Evolutionary conservation across 257 asterid species (phyloP).

Genomic region (Jaltomata sinuosa): DNA sequence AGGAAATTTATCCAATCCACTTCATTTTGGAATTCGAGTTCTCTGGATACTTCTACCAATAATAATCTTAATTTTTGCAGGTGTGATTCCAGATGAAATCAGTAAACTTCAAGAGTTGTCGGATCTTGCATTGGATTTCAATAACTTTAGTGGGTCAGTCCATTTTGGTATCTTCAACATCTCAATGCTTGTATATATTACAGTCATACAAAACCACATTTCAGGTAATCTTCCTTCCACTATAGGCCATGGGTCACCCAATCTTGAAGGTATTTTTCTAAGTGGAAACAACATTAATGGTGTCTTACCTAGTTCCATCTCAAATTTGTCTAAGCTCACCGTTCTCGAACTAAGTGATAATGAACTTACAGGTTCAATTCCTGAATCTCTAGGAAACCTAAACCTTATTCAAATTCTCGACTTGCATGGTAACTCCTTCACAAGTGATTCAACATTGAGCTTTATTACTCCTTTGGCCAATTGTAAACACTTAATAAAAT

Average conservation of each 20-base stretch:
- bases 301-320: conserved; percentile 9
- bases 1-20: not conserved
- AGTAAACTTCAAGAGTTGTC: conserved; percentile 11
- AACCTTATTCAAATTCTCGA: not conserved
- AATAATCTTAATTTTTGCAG: not conserved
- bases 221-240: conserved; percentile 16
- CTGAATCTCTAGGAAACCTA: conserved; percentile 3
- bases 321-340: not conserved
- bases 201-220: conserved; percentile 12
- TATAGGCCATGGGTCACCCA: not conserved
- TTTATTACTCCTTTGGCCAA: conserved; percentile 21
- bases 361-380: conserved; percentile 4
- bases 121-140: not conserved
- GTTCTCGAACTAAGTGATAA: not conserved
- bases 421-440: not conserved
- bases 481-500: not conserved
- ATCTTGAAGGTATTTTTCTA: not conserved
- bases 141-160: conserved; percentile 13
- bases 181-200: conserved; percentile 9
- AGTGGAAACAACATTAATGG: conserved; percentile 1
- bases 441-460: not conserved
- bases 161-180: conserved; percentile 14
- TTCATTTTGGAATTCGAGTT: not conserved
- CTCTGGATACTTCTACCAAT: not conserved
- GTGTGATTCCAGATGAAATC: conserved; percentile 20